Conservation (phyloP, 768 basidiomycete genomes). For the Trametes coccinea region DNA sequence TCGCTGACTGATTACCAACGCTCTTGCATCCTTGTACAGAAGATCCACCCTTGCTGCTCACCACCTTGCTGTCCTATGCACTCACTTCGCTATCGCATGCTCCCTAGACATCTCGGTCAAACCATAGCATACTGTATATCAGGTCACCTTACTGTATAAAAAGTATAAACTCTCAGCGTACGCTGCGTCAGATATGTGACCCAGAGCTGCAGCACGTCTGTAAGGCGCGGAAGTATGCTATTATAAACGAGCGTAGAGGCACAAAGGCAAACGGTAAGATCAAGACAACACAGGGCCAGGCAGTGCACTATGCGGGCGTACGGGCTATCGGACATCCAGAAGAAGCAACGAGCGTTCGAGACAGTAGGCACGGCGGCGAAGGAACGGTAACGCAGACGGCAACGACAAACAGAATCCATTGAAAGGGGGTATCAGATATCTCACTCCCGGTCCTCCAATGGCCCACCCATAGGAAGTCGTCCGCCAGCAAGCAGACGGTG, state of each 20-base stretch:
- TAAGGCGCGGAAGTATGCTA: conserved; percentile 14
- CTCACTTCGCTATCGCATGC: neutral
- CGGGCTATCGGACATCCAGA: conserved; percentile 13
- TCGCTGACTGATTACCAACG: conserved; percentile 10
- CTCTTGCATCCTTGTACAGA: neutral
- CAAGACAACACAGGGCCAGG: conserved; percentile 16
- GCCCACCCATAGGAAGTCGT: neutral
- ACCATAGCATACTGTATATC: neutral
- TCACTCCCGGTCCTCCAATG: conserved; percentile 7
- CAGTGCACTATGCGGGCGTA: conserved; percentile 10
- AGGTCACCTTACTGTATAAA: neutral
- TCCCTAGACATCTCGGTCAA: neutral
- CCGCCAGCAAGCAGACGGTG: neutral
- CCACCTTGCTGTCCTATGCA: neutral
- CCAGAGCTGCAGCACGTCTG: neutral
- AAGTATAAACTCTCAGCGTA: no score
- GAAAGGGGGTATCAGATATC: conserved; percentile 21
- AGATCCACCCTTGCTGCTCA: neutral
- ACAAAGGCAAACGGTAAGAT: conserved; percentile 21
- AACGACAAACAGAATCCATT: conserved; percentile 16
- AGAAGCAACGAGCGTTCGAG: conserved; percentile 19
- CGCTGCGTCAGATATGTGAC: no score
- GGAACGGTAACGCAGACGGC: conserved; percentile 7
- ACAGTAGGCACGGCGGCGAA: neutral
- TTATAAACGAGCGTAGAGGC: conserved; percentile 29